Evolutionary conservation across 495 filamentous ascomycete genomes (phyloP), one percentile per base, ranked within the genome.

Genomic region (Daldinia childiae): DNA sequence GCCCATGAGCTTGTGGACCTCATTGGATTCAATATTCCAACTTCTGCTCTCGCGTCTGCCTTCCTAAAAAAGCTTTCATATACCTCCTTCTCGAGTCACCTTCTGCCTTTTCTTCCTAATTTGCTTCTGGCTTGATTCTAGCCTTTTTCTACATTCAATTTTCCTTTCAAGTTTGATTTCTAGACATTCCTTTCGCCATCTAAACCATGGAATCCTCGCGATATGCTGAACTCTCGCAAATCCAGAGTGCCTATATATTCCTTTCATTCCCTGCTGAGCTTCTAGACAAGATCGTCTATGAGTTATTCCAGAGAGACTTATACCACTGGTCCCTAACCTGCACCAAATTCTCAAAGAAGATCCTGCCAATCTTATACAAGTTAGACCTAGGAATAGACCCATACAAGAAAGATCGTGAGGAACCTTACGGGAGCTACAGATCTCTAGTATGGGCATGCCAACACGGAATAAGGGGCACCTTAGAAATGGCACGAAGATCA

Each of bases 381-480:
- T 30, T 36, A 14, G 54, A 58, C 30, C 4, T 58, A 11, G 54
- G 54, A 21, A 15, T 21, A 24, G 54, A 58, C 1, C 54, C 30
- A 12, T 38, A 36, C 19, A 32, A 36, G 30, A 36, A 17, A 7
- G 54, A 30, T 14, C 17, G 2, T 7, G 19, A 48, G 9, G 43
- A 19, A 15, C 27, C 54, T 14, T 58, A 58, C 32, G 54, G 54
- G 8, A 26, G 15, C 54, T 21, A 58, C 11, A 36, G 11, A 21
- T 58, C 54, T 21, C 32, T 58, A 32, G 29, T 7, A 38, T 58
- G 54, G 54, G 54, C 54, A 30, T 58, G 54, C 19, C 27, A n/a
- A 30, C 1, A 29, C 7, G 50, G 50, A 7, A 1, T 54, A 14
- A 54, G 2, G 12, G 24, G 50, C 1, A 54, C 50, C 26, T 30